Evolutionary conservation across 2,329 filamentous ascomycete species (phyloP), one percentile per base, ranked within the genome.

Genomic region (Ilyonectria robusta): DNA sequence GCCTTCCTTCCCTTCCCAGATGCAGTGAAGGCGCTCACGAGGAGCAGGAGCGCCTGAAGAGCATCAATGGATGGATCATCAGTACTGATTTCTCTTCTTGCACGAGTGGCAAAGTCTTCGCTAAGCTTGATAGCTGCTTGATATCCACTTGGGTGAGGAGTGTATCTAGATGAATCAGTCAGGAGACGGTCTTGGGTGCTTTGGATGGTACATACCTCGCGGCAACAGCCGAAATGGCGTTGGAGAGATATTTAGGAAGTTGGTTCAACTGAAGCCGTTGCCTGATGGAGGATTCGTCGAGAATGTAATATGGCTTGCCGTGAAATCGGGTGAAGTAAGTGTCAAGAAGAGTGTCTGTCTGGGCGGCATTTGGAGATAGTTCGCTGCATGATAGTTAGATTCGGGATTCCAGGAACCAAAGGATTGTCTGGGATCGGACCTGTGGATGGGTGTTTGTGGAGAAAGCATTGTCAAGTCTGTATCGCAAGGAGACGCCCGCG

Each of bases 31-130:
- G 93, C 91, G 76, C 92, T 89, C 0, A 92, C 89, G 2, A 97
- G 87, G 10, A 97, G 84, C 51, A 97, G 82, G 17, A 95, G 84
- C 3, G 93, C 87, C 78, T 97, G 93, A 9, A 97, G 81, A 37
- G 88, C 88, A 77, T 97, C 93, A 48, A 96, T 88, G 0, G 91
- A 93, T 6, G 94, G 93, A 71, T 95, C 92, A 75, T 97, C 94
- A 9, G 91, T 88, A 77, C 96, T 93, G 17, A 97, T 86, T 70
- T 92, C 89, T 29, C 84, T 83, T 62, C 94, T 88, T 10, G 94
- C 88, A 65, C 89, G 88, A n/a, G 85, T 80, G 13, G 93, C 91
- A 78, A 93, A 93, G 42, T 94, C 91, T 63, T 94, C 89, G 71
- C 93, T 92, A 48, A 91, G 83, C 62, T 88, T 87, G 2, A 92